Evolutionary conservation across 2,329 filamentous ascomycete species (phyloP).

Genomic region (Simplicillium aogashimaense): DNA sequence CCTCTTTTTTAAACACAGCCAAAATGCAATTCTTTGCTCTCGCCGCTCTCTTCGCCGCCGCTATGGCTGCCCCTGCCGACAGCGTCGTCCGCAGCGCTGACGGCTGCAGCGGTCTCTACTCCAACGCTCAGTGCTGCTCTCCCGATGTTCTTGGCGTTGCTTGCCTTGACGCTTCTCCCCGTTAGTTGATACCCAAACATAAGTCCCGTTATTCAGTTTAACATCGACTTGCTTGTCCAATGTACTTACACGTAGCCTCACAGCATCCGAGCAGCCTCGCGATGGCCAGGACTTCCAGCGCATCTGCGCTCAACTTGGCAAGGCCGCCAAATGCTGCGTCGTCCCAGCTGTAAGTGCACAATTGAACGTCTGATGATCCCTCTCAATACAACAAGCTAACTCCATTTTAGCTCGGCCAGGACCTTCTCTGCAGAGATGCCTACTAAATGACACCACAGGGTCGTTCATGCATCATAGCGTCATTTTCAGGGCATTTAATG

Average conservation of each 20-base stretch:
- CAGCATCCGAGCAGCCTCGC: neutral
- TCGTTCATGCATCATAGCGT: too few species aligned
- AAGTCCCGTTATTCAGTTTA: neutral
- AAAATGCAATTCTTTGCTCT: slow-evolving; percentile 1
- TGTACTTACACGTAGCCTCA: neutral
- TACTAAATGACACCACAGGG: neutral
- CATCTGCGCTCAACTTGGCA: neutral
- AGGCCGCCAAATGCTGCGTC: neutral
- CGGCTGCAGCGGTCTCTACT: neutral
- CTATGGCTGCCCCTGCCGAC: neutral
- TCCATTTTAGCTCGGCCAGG: neutral
- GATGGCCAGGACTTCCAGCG: neutral
- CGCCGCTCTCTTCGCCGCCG: neutral
- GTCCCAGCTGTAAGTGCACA: neutral
- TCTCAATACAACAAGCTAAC: neutral
- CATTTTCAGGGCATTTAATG: too few species aligned
- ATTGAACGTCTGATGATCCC: neutral
- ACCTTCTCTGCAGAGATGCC: neutral
- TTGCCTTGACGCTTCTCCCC: neutral
- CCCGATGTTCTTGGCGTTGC: neutral
- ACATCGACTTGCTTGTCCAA: neutral
- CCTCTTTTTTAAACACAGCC: neutral
- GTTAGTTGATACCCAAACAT: neutral
- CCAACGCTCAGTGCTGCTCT: neutral
- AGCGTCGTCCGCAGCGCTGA: neutral